A percentile compares a stretch with the other conserved stretches of the same genome.
Conservation (phyloP, 192 early-diverging fungal genomes). For the Neocallimastix lanati region DNA sequence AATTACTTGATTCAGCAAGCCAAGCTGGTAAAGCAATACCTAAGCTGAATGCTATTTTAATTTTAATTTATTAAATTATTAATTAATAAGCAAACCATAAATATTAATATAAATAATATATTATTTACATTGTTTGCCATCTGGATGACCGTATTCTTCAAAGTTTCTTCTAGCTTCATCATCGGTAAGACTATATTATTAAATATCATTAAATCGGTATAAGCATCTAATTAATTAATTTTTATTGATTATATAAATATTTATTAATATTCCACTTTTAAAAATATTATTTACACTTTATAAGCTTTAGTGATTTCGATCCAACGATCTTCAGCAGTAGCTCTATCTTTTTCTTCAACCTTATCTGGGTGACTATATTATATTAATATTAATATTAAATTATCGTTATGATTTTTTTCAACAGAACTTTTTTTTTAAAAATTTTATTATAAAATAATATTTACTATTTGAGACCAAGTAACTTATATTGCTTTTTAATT, state of each 20-base stretch:
- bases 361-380: conserved; percentile 38
- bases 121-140: conserved; percentile 72
- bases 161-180: conserved; percentile 74
- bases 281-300: conserved; percentile 61
- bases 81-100: too few species aligned
- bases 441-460: not conserved
- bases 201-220: too few species aligned
- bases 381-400: too few species aligned
- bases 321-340: conserved; percentile 53
- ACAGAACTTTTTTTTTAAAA: too few species aligned
- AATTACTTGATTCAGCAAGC: conserved; percentile 52
- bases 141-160: conserved; percentile 92
- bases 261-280: too few species aligned
- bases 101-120: too few species aligned
- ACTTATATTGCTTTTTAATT: not conserved
- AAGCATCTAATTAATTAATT: too few species aligned
- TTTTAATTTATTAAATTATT: too few species aligned
- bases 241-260: too few species aligned
- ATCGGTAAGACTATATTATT: conserved; percentile 82
- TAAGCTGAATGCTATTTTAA: conserved; percentile 64
- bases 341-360: conserved; percentile 42
- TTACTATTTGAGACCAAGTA: not conserved
- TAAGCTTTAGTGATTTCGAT: conserved; percentile 82
- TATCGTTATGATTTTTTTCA: too few species aligned
- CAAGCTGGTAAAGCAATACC: conserved; percentile 85